Evolutionary conservation across 768 basidiomycete species (phyloP).

Genomic region (Strobilomyces confusus): DNA sequence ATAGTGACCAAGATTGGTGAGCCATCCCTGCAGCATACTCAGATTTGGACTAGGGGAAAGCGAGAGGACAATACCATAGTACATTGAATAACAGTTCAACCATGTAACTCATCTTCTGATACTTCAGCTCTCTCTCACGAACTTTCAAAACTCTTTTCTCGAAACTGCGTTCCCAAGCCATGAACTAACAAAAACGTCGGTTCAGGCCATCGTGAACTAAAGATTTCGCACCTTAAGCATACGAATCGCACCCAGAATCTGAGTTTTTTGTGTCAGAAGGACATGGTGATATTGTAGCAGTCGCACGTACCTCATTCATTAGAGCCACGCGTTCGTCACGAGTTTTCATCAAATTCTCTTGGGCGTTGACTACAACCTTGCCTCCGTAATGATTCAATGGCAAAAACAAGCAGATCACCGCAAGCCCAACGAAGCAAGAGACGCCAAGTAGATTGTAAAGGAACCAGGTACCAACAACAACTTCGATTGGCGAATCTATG

Average conservation of each 20-base stretch:
- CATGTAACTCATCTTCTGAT: slow-evolving; percentile 80
- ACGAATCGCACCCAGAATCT: slow-evolving; percentile 80
- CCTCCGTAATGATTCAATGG: slow-evolving; percentile 85
- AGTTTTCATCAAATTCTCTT: slow-evolving; percentile 88
- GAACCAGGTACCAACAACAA: slow-evolving; percentile 69
- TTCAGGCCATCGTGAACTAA: background rate
- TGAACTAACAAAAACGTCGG: slow-evolving; percentile 51
- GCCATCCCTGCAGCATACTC: slow-evolving; percentile 31
- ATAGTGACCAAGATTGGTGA: slow-evolving; percentile 58
- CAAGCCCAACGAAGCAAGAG: slow-evolving; percentile 75
- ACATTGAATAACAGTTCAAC: slow-evolving; percentile 69
- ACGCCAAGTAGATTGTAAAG: slow-evolving; percentile 76
- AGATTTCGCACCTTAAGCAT: slow-evolving; percentile 68
- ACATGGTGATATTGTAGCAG: background rate
- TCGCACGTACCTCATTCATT: slow-evolving; percentile 71
- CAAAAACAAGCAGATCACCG: slow-evolving; percentile 63
- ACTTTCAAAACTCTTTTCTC: slow-evolving; percentile 70
- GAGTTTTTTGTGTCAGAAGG: background rate
- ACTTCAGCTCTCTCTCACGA: slow-evolving; percentile 77
- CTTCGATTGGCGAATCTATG: slow-evolving; percentile 73
- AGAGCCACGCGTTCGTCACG: slow-evolving; percentile 85
- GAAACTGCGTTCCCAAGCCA: slow-evolving; percentile 93
- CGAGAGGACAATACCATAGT: slow-evolving; percentile 41
- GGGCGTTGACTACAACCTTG: slow-evolving; percentile 70
- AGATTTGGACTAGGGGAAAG: background rate